These are phyloP conservation scores for Plasmodium berghei DNA, from an alignment of 169 alveolate species.

Conservation along the genomic window DNA sequence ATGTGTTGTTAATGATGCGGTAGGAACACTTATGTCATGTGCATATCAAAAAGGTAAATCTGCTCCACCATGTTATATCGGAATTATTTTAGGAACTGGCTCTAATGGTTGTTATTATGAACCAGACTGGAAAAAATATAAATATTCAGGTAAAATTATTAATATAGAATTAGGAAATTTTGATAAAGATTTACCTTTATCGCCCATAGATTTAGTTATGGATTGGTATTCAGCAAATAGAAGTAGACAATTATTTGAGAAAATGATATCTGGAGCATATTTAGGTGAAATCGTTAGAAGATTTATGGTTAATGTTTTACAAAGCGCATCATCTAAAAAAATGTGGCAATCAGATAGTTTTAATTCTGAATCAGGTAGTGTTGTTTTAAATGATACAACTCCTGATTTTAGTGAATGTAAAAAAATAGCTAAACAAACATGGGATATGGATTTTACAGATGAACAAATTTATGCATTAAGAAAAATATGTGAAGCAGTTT, in stretches of 20 bases:
- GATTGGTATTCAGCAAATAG: constrained; percentile 88
- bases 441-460: constrained; percentile 84
- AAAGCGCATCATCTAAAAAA: constrained; percentile 85
- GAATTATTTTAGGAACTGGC: constrained; percentile 92
- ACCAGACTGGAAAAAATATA: constrained; percentile 87
- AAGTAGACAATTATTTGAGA: constrained; percentile 90
- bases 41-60: constrained; percentile 87
- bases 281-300: constrained; percentile 91
- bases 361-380: constrained; percentile 83
- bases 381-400: constrained; percentile 83
- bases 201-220: constrained; percentile 88
- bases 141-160: constrained; percentile 88
- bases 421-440: constrained; percentile 78
- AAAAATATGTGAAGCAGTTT: constrained; percentile 84
- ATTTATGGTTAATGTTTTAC: constrained; percentile 82
- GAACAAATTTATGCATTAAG: constrained; percentile 77
- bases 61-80: constrained; percentile 87
- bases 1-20: constrained; percentile 91
- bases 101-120: constrained; percentile 91
- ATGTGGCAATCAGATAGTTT: constrained; percentile 85
- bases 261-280: constrained; percentile 91
- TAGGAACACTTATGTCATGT: constrained; percentile 92
- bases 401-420: constrained; percentile 76
- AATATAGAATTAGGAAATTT: constrained; percentile 92
- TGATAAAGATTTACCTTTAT: constrained; percentile 88